Percentiles rank a stretch among this genome's conserved stretches.
phyloP scores from a whole-genome alignment of 2,329 filamentous ascomycete species.

The Alternaria gansuensis region DNA sequence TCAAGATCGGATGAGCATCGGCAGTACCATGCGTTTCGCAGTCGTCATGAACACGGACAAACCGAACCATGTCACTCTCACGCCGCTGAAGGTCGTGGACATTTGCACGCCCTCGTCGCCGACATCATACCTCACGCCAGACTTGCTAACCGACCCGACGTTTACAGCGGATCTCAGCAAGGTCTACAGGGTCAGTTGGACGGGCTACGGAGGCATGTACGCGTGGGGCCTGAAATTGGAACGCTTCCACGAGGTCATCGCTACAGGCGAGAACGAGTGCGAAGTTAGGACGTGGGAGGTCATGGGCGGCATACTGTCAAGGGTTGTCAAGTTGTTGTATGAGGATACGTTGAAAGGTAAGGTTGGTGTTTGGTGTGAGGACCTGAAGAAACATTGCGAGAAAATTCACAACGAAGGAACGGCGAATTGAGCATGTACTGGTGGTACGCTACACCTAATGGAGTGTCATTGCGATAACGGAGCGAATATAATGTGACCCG shows the following conservation, averaged over 20 bases:
- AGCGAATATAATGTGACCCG: not conserved
- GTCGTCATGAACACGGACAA: slow-evolving; percentile 31
- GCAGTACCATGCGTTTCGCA: slow-evolving; percentile 30
- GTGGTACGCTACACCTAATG: too few species aligned
- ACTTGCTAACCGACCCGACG: slow-evolving; percentile 18
- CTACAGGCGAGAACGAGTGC: slow-evolving; percentile 24
- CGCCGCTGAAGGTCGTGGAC: slow-evolving; percentile 30
- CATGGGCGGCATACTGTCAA: slow-evolving; percentile 32
- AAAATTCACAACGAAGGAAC: not conserved
- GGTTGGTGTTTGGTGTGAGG: slow-evolving; percentile 30
- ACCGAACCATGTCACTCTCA: slow-evolving; percentile 18
- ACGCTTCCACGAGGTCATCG: slow-evolving; percentile 35
- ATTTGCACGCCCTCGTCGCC: slow-evolving; percentile 29
- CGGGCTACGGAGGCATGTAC: slow-evolving; percentile 26
- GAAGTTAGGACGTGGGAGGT: slow-evolving; percentile 36
- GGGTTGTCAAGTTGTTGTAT: slow-evolving; percentile 30
- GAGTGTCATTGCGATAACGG: too few species aligned
- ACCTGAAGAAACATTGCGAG: slow-evolving; percentile 31
- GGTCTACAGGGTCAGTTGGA: slow-evolving; percentile 36
- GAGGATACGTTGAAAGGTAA: slow-evolving; percentile 28
- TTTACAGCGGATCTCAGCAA: slow-evolving; percentile 30
- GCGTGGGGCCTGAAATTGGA: slow-evolving; percentile 23
- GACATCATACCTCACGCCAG: slow-evolving; percentile 23
- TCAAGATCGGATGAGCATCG: slow-evolving; percentile 17
- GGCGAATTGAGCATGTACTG: not conserved